Evolutionary conservation across 352 stramenopile genomes (phyloP), one percentile per base, ranked within the genome.

Genomic region (Phytophthora hibernalis): DNA sequence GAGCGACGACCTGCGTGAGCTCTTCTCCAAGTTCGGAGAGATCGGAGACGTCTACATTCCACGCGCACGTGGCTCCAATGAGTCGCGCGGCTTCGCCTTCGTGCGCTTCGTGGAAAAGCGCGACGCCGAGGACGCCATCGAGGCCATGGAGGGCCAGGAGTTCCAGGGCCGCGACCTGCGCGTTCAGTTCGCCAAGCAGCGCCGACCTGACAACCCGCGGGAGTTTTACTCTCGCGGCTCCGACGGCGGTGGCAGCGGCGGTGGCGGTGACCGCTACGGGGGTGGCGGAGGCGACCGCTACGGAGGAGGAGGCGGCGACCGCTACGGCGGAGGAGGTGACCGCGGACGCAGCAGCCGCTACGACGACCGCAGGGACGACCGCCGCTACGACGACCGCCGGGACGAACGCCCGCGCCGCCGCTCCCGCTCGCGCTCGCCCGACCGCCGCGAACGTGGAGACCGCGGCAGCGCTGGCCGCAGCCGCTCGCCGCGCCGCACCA

Each of bases 71-170:
- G 69, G 70, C 44, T 90, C 87, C 42, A 92, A 83, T 57, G 91
- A 96, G 71, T 90, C 85, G 63, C 80, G 80, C 51, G 84, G 84
- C 16, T 96, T 93, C 47, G 88, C 87, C 37, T 97, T 97, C 72
- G 90, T 97, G 42, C 84, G 88, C 11, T 97, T 93, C 68, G 60
- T 95, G 63, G 79, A 96, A 66, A 92, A 94, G 71, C 82, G 89
- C 24, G 90, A 97, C 51, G 90, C 90, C 6, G 90, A 97, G 42
- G 88, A 96, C 63, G 90, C 90, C 24, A 92, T 97, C 54, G 81
- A 85, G 16, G 84, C 55, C 53, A 87, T 91, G 77, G 80, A 94
- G 51, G 79, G 77, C 44, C 77, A 88, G 65, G 80, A 91, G 12
- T 91, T 89, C 70, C 82, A 91, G 58, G 85, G 81, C 54, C 80